Base-by-base conservation (phyloP, 2,329 filamentous ascomycete genomes). In the Tricladium varicosporioides region DNA sequence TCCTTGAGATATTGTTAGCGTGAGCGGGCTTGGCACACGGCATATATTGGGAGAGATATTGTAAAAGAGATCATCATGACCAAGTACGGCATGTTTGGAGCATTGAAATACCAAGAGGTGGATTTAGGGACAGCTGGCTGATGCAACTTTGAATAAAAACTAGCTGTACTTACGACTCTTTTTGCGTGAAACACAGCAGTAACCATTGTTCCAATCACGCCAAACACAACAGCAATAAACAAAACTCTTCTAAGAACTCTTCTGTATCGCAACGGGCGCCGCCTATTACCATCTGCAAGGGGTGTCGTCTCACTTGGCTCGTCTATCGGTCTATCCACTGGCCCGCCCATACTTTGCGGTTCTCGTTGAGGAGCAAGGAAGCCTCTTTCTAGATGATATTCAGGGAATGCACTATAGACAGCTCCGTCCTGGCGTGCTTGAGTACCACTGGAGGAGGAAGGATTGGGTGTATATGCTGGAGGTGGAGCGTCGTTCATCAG, bases 321-420 rank as follows among this genome's bases (percentile, higher is more conserved):
- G 13, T 56, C 50, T 13, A 40, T 40, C n/a, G 36, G 36, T 40
- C 36, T 40, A 46, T 61, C 54, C 1, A 42, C 44, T 31, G 64
- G 63, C 13, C 54, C 47, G n/a, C 67, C 67, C 67, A 69, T 70
- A 58, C 65, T 68, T 59, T 68, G 53, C 2, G 64, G 65, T 27
- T 62, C 54, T n/a, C 53, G 54, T 16, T 19, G 36, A 22, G 62
- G 60, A 27, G 22, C 3, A 51, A 59, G 44, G 11, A 54, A 50
- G 7, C 59, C 63, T 50, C 58, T 44, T 49, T 68, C 65, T 18
- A 67, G 55, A 22, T 61, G 61, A 48, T 66, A 43, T 22, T 65
- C 60, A 44, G 60, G 45, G 22, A 69, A 66, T 5, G 64, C 67
- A 36, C 60, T 67, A 48, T 69, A 69, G 8, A 51, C 56, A 46